phyloP scores from a whole-genome alignment of 176 grass and related monocot genomes.

The Elymus sibiricus region DNA sequence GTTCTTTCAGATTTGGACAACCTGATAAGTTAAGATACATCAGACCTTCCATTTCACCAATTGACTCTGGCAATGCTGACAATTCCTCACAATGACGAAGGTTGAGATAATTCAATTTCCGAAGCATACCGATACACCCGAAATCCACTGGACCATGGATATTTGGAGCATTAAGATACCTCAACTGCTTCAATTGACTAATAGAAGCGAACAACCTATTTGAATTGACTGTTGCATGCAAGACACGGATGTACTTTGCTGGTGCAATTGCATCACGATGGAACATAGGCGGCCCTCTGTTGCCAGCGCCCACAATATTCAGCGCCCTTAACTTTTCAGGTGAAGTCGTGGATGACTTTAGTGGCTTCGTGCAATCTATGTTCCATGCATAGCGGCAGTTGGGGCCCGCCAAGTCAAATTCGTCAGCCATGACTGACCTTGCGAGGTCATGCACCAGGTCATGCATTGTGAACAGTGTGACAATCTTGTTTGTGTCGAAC shows the following conservation, averaged over 20 bases:
- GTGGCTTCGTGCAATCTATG: neutral
- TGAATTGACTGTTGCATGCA: neutral
- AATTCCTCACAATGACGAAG: neutral
- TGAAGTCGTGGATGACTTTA: neutral
- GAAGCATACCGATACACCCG: neutral
- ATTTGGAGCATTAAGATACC: neutral
- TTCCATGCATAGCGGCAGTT: neutral
- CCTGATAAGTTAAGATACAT: neutral
- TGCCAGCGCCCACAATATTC: neutral
- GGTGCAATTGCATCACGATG: neutral
- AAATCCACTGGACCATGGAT: neutral
- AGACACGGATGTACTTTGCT: neutral
- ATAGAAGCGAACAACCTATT: neutral
- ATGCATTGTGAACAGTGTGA: neutral
- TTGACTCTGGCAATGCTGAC: neutral
- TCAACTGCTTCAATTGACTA: neutral
- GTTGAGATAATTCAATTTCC: neutral
- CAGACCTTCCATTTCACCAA: neutral
- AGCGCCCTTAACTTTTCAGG: neutral
- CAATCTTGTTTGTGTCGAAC: neutral
- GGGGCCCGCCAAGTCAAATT: neutral
- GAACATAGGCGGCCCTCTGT: neutral
- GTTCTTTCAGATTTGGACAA: neutral
- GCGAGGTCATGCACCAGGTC: slow-evolving; percentile 17
- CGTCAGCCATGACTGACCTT: neutral